Percentiles rank a stretch among this genome's conserved stretches.
Evolutionary conservation across 257 asterid species (phyloP).

Genomic region (Penstemon barbatus): DNA sequence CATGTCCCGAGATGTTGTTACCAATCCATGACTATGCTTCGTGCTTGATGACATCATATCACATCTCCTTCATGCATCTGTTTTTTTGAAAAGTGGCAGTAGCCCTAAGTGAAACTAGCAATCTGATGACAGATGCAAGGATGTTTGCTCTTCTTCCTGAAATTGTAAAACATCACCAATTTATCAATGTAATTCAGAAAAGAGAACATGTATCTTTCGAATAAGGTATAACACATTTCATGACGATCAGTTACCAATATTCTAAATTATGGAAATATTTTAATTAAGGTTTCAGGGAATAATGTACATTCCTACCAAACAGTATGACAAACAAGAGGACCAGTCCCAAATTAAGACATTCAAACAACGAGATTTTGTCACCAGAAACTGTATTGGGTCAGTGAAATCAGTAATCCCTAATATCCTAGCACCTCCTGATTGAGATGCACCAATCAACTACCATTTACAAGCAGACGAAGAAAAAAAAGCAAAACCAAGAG

Average conservation of each 20-base stretch:
- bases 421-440: not conserved
- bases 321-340: not conserved
- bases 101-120: conserved; percentile 21
- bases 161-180: conserved; percentile 21
- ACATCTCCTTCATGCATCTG: conserved; percentile 31
- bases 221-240: not conserved
- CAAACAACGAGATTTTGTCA: not conserved
- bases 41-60: conserved; percentile 32
- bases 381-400: not conserved
- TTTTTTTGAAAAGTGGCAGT: conserved; percentile 9
- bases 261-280: too few relatives aligned
- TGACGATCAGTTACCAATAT: conserved; percentile 8
- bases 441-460: conserved; percentile 13
- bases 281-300: too few relatives aligned
- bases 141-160: conserved; percentile 34
- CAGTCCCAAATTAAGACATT: not conserved
- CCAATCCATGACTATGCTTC: conserved; percentile 34
- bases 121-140: conserved; percentile 16
- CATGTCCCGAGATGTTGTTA: conserved; percentile 41
- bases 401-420: not conserved
- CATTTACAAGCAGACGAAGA: not conserved
- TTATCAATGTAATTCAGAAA: conserved; percentile 11
- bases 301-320: not conserved
- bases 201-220: not conserved
- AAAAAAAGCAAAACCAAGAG: not conserved